Percentiles rank a stretch among this genome's conserved stretches.
phyloP scores from a whole-genome alignment of 75 land plant species.

The Sequoiadendron giganteum region DNA sequence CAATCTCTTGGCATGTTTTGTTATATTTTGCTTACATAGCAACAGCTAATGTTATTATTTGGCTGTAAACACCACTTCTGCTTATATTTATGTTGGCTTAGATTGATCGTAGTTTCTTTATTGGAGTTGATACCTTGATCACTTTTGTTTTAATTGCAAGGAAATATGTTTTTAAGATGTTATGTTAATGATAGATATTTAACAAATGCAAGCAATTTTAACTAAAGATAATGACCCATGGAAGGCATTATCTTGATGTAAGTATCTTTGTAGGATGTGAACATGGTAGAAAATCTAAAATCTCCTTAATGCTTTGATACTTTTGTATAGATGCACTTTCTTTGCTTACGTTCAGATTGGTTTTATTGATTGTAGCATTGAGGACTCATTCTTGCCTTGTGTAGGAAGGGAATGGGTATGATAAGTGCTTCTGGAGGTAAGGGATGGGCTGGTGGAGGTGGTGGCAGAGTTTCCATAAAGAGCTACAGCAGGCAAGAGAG shows the following conservation, averaged over 20 bases:
- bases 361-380: neutral
- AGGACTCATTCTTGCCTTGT: neutral
- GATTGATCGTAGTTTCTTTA: neutral
- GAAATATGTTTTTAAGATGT: neutral
- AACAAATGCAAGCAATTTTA: neutral
- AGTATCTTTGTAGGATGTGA: neutral
- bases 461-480: slow-evolving; percentile 83
- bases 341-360: neutral
- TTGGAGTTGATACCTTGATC: no score
- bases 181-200: neutral
- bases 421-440: slow-evolving; percentile 91
- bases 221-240: neutral
- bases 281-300: neutral
- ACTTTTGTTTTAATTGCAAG: no score
- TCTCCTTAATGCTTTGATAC: neutral
- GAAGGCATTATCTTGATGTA: neutral
- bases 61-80: neutral
- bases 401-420: slow-evolving; percentile 80
- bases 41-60: neutral
- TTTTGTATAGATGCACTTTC: neutral
- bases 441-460: slow-evolving; percentile 93
- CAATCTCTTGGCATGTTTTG: no score
- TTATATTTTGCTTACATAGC: neutral
- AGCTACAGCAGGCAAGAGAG: slow-evolving; percentile 79
- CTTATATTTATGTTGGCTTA: neutral